A percentile compares a stretch with the other conserved stretches of the same genome.
phyloP scores from a whole-genome alignment of 2,329 filamentous ascomycete genomes.

The Nothophoma quercina region DNA sequence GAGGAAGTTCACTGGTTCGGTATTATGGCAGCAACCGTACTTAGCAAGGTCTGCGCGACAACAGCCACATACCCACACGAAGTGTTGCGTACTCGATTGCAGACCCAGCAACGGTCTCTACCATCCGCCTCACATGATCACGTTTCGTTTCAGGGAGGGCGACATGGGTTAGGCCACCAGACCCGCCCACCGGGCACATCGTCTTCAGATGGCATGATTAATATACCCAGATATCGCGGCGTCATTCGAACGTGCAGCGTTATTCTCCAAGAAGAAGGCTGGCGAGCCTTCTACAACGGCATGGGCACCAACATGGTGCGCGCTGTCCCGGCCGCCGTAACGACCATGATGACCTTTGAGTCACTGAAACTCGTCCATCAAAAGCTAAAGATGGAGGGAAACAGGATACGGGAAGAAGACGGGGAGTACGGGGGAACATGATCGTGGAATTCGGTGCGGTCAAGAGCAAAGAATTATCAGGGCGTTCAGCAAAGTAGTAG shows the following conservation, averaged over 20 bases:
- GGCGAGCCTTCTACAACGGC: slow-evolving; percentile 95
- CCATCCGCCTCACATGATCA: slow-evolving; percentile 57
- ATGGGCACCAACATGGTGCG: slow-evolving; percentile 98
- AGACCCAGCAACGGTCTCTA: slow-evolving; percentile 84
- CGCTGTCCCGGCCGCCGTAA: slow-evolving; percentile 92
- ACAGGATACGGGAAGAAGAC: slow-evolving; percentile 31
- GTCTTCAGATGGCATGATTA: slow-evolving; percentile 66
- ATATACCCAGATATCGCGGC: slow-evolving; percentile 71
- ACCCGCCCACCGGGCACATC: slow-evolving; percentile 54
- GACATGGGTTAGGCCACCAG: slow-evolving; percentile 49
- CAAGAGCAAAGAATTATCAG: slow-evolving; percentile 12
- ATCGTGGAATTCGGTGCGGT: not conserved
- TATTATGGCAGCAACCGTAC: slow-evolving; percentile 84
- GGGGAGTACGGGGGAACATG: slow-evolving; percentile 7
- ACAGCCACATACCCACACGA: slow-evolving; percentile 97
- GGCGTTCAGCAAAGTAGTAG: slow-evolving; percentile 28
- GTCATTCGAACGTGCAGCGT: slow-evolving; percentile 82
- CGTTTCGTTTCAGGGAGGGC: slow-evolving; percentile 55
- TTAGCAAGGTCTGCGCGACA: slow-evolving; percentile 94
- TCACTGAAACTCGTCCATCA: slow-evolving; percentile 66
- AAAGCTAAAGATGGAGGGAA: slow-evolving; percentile 62
- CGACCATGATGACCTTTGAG: slow-evolving; percentile 97
- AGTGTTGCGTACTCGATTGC: slow-evolving; percentile 89
- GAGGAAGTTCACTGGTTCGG: slow-evolving; percentile 79
- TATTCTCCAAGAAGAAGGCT: slow-evolving; percentile 90